Base-by-base conservation (phyloP, 345 rosid species). In the Dovyalis caffra region DNA sequence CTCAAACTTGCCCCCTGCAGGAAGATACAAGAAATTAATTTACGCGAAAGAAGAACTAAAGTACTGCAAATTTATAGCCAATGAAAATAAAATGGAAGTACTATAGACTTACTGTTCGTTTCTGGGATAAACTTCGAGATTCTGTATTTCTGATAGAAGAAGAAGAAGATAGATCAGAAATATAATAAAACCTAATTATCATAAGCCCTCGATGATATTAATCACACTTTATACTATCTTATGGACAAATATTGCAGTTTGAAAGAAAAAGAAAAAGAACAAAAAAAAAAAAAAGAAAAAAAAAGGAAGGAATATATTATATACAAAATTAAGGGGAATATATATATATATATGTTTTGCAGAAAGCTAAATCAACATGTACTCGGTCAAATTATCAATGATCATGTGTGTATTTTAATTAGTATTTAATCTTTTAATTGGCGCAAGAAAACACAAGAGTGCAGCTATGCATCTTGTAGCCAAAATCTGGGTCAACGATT, bases 81-180 rank as follows among this genome's bases (percentile, higher is more conserved):
- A 53, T 58, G 15, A 60, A 38, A 3, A 56, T 37, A 40, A 25
- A 33, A 11, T 64, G 56, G 34, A 68, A 68, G 49, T 45, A 38
- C 8, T 64, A 20, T 5, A 12, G 10, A 77, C 90, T 81, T 83
- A 84, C 89, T 87, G 26, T 76, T 69, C 18, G 79, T 76, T 77
- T 90, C 95, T 8, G 85, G 88, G 71, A 88, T 78, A 23, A 84
- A 85, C 31, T 87, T 88, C 33, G 86, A 85, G 62, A 85, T 87
- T 82, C 92, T 87, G 84, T 88, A 90, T 69, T 90, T 90, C 92
- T 90, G 87, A 43, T 66, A 72, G 28, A 28, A 20, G 14, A 68
- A 45, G 35, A 53, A 4, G 14, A 21, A 65, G 12, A 31, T 1
- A 10, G 40, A 68, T 43, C 4, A 60, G 58, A 62, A 16, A 26